phyloP scores from a whole-genome alignment of 495 filamentous ascomycete genomes.

The Chaetomium cochliodes region DNA sequence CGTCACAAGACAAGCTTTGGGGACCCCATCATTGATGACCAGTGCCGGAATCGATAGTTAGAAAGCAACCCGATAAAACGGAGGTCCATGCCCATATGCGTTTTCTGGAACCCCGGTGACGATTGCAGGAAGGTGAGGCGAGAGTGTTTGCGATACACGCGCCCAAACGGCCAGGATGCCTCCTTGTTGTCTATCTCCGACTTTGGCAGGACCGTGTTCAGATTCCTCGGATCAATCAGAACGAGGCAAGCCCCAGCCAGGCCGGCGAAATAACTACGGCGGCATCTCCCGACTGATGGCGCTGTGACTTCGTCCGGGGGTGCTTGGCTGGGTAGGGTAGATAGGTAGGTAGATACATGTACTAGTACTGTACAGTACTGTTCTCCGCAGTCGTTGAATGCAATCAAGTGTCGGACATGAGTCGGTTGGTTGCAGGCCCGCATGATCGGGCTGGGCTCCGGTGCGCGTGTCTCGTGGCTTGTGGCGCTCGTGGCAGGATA shows the following conservation, averaged over 20 bases:
- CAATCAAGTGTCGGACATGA: conserved; percentile 7
- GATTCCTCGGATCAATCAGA: conserved; percentile 28
- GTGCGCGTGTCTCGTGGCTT: conserved; percentile 6
- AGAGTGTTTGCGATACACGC: conserved; percentile 22
- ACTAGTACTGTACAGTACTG: background rate
- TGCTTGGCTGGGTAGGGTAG: background rate
- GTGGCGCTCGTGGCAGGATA: conserved; percentile 11
- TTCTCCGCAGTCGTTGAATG: background rate
- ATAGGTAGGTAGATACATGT: too few species aligned
- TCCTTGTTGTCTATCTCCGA: conserved; percentile 24
- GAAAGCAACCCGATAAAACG: background rate
- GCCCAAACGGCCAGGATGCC: background rate
- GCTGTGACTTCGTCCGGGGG: background rate
- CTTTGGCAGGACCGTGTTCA: background rate
- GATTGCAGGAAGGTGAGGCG: conserved; percentile 1
- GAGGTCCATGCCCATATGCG: background rate
- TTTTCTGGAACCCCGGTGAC: background rate
- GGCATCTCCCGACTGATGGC: background rate
- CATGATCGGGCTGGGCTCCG: conserved; percentile 23
- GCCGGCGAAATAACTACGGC: conserved; percentile 8
- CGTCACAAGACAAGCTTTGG: background rate
- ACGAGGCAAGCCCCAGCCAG: conserved; percentile 16
- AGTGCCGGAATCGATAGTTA: background rate
- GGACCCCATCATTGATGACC: background rate
- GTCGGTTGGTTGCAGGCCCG: conserved; percentile 26